A percentile compares a stretch with the other conserved stretches of the same genome.
phyloP scores from a whole-genome alignment of 163 green algal species.

The Picocystis sp. region DNA sequence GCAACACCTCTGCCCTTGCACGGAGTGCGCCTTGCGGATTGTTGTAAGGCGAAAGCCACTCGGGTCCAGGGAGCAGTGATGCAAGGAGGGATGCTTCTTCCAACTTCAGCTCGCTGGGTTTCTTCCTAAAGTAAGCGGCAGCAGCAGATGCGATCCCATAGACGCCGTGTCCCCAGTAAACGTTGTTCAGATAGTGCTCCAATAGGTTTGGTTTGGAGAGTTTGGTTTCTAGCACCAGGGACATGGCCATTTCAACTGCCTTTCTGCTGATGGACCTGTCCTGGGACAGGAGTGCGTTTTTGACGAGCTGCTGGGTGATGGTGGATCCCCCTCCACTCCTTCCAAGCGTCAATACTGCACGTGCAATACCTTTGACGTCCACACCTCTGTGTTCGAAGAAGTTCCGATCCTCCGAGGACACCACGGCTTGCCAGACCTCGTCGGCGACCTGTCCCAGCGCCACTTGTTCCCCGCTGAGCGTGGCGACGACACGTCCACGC shows the following conservation, averaged over 20 bases:
- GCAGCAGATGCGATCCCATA: constrained; percentile 28
- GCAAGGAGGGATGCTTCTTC: constrained; percentile 35
- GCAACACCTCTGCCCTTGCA: constrained; percentile 5
- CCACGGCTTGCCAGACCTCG: constrained; percentile 25
- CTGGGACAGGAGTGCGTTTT: constrained; percentile 35
- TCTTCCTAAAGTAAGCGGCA: constrained; percentile 34
- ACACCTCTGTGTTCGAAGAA: constrained; percentile 32
- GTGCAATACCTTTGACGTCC: constrained; percentile 20
- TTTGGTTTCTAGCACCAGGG: constrained; percentile 24
- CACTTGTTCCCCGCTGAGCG: constrained; percentile 9
- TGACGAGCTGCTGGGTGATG: constrained; percentile 46
- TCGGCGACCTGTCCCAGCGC: constrained; percentile 16
- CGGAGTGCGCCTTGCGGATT: constrained; percentile 17
- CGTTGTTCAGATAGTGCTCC: constrained; percentile 26
- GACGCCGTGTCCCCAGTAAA: constrained; percentile 40
- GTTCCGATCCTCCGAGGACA: constrained; percentile 25
- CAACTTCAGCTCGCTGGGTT: constrained; percentile 25
- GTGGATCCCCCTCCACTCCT: constrained; percentile 21
- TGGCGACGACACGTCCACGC: constrained; percentile 16
- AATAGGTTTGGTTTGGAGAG: constrained; percentile 30
- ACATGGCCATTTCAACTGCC: constrained; percentile 28
- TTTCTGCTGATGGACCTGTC: constrained; percentile 31
- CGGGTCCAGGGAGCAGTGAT: constrained; percentile 29
- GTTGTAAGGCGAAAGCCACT: constrained; percentile 30
- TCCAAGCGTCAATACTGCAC: constrained; percentile 26